Evolutionary conservation across 345 rosid species (phyloP), one percentile per base, ranked within the genome.

Genomic region (Diplotaxis tenuifolia): DNA sequence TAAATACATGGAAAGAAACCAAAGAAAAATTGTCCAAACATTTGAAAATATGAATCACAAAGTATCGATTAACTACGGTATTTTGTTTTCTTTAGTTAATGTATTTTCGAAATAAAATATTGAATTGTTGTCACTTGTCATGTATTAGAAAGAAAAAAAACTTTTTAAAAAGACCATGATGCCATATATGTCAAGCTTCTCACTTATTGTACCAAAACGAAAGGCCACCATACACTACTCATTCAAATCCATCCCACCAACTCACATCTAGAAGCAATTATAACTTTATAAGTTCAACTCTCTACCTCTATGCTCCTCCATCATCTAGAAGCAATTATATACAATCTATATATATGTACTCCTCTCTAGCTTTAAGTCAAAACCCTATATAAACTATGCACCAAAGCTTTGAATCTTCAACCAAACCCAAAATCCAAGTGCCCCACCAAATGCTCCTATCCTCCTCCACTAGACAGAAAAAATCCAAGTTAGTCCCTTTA

Each of bases 231-330:
- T 49, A 77, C 73, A 87, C 95, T 86, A 81, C 85, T 82, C 86
- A 75, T 87, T 83, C 91, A 52, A 81, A 85, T 88, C 91, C 83
- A 81, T 89, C 88, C 84, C 96, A 91, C 98, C 98, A 91, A 94
- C 97, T 85, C 90, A 49, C 96, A 83, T 94, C 98, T 94, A 91
- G 97, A 94, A 94, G 89, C 96, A 81, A 67, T 84, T 84, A 66
- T 54, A 75, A 68, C 68, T 62, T 84, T 84, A 66, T 54, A 75
- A 68, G 70, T 62, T 76, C 81, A 65, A 65, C 73, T 7, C 60
- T 56, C 67, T 11, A 73, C 4, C 62, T 52, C 59, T 25, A 36
- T 32, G 3, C 59, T 42, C 59, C 5, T 18, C 50, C 25, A 16
- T 70, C 75, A 65, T 76, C 76, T 71, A 71, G 76, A 70, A 70